Percentiles rank a stretch among this genome's conserved stretches.
These are phyloP conservation scores for Pythium apleroticum DNA, from an alignment of 352 stramenopile genomes.

Conservation along the genomic window DNA sequence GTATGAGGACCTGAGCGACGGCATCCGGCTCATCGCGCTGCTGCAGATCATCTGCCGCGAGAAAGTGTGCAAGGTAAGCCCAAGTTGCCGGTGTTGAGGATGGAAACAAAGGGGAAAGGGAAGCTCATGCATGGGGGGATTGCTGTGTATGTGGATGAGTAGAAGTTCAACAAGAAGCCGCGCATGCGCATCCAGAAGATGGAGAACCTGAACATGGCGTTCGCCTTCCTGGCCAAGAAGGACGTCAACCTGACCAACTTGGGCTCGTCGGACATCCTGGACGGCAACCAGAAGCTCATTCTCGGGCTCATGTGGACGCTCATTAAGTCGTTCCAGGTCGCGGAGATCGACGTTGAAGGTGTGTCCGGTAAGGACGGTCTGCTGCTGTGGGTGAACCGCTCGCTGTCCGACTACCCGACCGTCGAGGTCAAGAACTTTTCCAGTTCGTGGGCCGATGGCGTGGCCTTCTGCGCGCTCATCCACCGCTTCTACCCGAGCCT, in stretches of 20 bases:
- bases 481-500: constrained; percentile 88
- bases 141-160: constrained; percentile 1
- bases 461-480: constrained; percentile 91
- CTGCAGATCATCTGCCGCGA: constrained; percentile 89
- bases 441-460: constrained; percentile 81
- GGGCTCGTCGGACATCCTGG: constrained; percentile 89
- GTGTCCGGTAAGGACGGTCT: constrained; percentile 91
- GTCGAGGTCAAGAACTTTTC: constrained; percentile 90
- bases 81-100: background rate
- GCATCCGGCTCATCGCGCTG: constrained; percentile 84
- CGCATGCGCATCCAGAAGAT: constrained; percentile 94
- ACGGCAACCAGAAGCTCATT: constrained; percentile 91
- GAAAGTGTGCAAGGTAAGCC: constrained; percentile 82
- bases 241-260: constrained; percentile 91
- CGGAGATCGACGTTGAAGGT: constrained; percentile 85
- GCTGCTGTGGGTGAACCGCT: constrained; percentile 89
- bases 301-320: constrained; percentile 92
- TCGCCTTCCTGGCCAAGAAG: constrained; percentile 88
- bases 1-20: constrained; percentile 88
- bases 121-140: background rate
- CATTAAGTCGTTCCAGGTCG: constrained; percentile 90
- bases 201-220: constrained; percentile 91
- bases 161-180: constrained; percentile 93
- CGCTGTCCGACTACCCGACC: constrained; percentile 78
- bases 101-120: constrained; percentile 1